Conservation (phyloP, 1,139 yeast species). For the Suhomyces panamericanus region DNA sequence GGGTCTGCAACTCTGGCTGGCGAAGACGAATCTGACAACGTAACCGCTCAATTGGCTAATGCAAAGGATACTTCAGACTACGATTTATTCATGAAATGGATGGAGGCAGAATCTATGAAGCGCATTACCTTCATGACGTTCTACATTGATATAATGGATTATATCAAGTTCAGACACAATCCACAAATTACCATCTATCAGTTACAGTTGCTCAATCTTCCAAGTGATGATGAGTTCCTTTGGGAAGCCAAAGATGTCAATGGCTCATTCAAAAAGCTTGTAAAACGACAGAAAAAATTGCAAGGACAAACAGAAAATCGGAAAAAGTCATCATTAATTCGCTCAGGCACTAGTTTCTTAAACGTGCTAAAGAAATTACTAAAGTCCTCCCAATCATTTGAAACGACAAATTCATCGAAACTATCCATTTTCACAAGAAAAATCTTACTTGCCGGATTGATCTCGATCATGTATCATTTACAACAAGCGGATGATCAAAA, state of each 20-base stretch:
- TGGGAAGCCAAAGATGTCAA: constrained; percentile 60
- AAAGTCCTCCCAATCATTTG: constrained; percentile 21
- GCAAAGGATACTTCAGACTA: constrained; percentile 25
- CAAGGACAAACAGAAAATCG: constrained; percentile 18
- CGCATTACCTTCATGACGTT: constrained; percentile 79
- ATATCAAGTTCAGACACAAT: constrained; percentile 77
- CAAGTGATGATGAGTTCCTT: constrained; percentile 68
- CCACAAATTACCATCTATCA: constrained; percentile 70
- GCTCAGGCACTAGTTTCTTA: constrained; percentile 35
- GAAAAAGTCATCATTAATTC: constrained; percentile 16
- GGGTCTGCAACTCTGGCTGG: constrained; percentile 32
- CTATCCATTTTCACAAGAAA: constrained; percentile 56
- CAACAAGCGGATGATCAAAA: constrained; percentile 70
- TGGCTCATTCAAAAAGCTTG: constrained; percentile 42
- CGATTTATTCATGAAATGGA: constrained; percentile 55
- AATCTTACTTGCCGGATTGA: constrained; percentile 66
- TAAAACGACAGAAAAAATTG: constrained; percentile 38
- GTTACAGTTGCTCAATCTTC: constrained; percentile 65
- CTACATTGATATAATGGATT: constrained; percentile 75
- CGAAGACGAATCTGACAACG: constrained; percentile 33
- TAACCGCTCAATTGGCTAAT: constrained; percentile 19
- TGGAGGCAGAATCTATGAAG: constrained; percentile 74
- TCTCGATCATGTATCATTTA: constrained; percentile 70
- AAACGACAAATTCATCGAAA: constrained; percentile 14
- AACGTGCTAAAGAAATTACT: constrained; percentile 37